Percentiles rank a stretch among this genome's conserved stretches.
These are phyloP conservation scores for Penicillium ochrochloron DNA, from an alignment of 495 filamentous ascomycete genomes.

Conservation along the genomic window DNA sequence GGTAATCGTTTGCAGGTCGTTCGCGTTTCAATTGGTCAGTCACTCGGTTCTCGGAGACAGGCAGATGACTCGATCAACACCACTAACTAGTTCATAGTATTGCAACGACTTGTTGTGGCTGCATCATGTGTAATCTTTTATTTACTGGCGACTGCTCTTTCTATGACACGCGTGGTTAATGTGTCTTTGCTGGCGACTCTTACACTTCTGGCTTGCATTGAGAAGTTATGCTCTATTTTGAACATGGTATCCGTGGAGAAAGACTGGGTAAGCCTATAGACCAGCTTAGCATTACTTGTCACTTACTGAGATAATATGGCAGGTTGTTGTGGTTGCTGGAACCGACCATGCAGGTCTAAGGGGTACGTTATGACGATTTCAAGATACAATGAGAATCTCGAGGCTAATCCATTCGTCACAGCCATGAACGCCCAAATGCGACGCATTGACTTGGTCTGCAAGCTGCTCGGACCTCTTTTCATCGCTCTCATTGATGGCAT, in stretches of 20 bases:
- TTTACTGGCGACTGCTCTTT: not conserved
- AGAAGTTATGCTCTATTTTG: conserved; percentile 52
- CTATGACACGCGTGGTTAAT: not conserved
- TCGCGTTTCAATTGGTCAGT: conserved; percentile 45
- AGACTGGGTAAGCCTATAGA: conserved; percentile 55
- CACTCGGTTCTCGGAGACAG: not conserved
- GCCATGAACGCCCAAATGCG: conserved; percentile 63
- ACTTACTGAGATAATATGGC: not conserved
- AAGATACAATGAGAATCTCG: not conserved
- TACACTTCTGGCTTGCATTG: conserved; percentile 52
- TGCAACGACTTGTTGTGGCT: conserved; percentile 27
- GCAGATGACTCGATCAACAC: not conserved
- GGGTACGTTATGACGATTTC: not conserved
- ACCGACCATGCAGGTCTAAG: not conserved
- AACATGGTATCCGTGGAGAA: conserved; percentile 63
- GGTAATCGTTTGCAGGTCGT: conserved; percentile 50
- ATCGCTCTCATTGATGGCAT: conserved; percentile 40
- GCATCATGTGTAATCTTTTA: conserved; percentile 24
- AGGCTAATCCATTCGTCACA: conserved; percentile 6
- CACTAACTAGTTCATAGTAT: conserved; percentile 22
- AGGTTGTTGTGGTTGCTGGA: conserved; percentile 12
- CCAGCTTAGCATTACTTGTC: not conserved
- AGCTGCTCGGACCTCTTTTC: conserved; percentile 61
- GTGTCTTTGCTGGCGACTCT: conserved; percentile 31
- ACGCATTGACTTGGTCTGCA: conserved; percentile 69